Evolutionary conservation across 345 rosid species (phyloP), one percentile per base, ranked within the genome.

Genomic region (Schrenkiella parvula): DNA sequence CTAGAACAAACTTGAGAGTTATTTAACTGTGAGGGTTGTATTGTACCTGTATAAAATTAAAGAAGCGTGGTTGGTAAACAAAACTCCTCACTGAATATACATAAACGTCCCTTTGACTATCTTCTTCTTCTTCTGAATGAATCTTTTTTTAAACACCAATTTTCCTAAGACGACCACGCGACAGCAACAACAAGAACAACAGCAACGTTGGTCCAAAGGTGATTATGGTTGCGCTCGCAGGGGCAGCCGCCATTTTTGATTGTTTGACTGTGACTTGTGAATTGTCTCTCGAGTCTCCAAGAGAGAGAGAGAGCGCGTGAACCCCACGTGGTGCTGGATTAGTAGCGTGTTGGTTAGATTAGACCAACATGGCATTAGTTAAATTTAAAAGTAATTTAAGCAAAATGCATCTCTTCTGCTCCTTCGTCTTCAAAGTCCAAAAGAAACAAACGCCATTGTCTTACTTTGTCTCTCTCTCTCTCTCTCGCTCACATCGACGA

Each of bases 291-390:
- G n/a, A n/a, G n/a, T n/a, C n/a, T n/a, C n/a, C n/a, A n/a, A n/a
- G n/a, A n/a, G n/a, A n/a, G n/a, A n/a, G n/a, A n/a, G n/a, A n/a
- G n/a, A 48, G 53, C 53, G 53, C 53, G 52, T 60, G 66, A 13
- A 23, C 11, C 11, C 21, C 34, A 9, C 25, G 23, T 18, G 67
- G 1, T 39, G 15, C 19, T 17, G 62, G 52, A 22, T 48, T 22
- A 58, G 61, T 59, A 58, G 58, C 39, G 35, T 57, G 66, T 56
- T 68, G 1, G 55, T 59, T 57, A 26, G 3, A 43, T 58, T 35
- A 35, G 66, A 52, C 3, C n/a, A 32, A 10, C 15, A 35, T n/a
- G n/a, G 1, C 59, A 38, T 32, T 25, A 25, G 15, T 14, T 31
- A 15, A 54, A n/a, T n/a, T 56, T 18, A 28, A 34, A 70, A 38